Percentiles rank a stretch among this genome's conserved stretches.
Conservation (phyloP, 1,284 basidiomycete genomes). For the Cryptococcus hybrid region DNA sequence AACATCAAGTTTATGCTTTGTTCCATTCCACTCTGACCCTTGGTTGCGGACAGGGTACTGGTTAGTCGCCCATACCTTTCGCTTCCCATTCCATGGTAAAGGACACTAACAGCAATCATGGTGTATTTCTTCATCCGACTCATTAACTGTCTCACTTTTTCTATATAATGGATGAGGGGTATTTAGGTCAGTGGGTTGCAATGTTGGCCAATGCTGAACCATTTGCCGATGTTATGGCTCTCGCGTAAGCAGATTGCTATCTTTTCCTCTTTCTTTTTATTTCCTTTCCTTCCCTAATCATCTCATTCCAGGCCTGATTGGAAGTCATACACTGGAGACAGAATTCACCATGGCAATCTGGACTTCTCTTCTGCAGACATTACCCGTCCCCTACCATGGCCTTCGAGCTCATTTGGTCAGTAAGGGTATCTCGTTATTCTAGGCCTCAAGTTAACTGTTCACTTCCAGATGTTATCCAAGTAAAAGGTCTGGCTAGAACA, state of each 20-base stretch:
- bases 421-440: not conserved
- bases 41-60: constrained; percentile 22
- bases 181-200: constrained; percentile 31
- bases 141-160: not conserved
- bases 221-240: constrained; percentile 33
- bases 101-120: not conserved
- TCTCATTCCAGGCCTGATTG: constrained; percentile 27
- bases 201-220: constrained; percentile 27
- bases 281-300: too few relatives aligned
- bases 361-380: constrained; percentile 39
- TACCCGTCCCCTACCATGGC: constrained; percentile 26
- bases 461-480: constrained; percentile 44
- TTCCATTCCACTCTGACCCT: not conserved
- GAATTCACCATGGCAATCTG: constrained; percentile 33
- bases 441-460: not conserved
- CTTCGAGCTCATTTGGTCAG: constrained; percentile 28
- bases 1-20: not conserved
- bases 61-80: constrained; percentile 12
- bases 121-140: not conserved
- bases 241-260: constrained; percentile 29
- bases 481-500: constrained; percentile 35
- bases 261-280: too few relatives aligned
- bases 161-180: too few relatives aligned
- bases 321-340: constrained; percentile 13
- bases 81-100: not conserved